Base-by-base conservation (phyloP, 139 green algal genomes). In the Coelastrella sp. region DNA sequence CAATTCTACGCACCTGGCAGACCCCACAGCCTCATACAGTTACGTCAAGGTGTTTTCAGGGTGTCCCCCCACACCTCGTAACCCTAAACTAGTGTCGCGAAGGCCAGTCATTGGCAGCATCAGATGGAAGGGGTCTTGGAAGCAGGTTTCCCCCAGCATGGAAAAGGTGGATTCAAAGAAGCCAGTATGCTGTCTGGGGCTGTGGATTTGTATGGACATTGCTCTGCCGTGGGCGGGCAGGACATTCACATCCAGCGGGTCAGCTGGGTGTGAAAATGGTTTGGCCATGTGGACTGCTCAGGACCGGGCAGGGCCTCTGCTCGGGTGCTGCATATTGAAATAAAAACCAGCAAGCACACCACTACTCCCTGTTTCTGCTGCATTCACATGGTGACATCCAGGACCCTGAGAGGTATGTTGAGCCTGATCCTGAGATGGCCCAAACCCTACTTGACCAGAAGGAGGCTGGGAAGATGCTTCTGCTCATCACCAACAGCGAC, bases 401-500 rank as follows among this genome's bases (percentile, higher is more conserved):
- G 91, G 93, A 90, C 4, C 95, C 95, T 59, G 93, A 93, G 65
- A 80, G 89, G 8, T 99, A 96, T 92, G 96, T 99, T 20, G 92
- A 97, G 75, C 92, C 96, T 24, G 97, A 99, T 88, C 96, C 96
- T 15, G 96, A 98, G 83, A 96, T 98, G 92, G 92, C 97, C 0
- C 92, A 94, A 20, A 96, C 97, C 10, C 96, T 99, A 90, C 93
- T 99, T 65, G 97, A 99, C 91, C 97, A 99, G 91, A 87, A 91
- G n/a, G 92, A 96, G 82, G 87, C 94, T 5, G 97, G 97, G 59
- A 99, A 99, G 94, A 93, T 94, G 92, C 93, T 99, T 75, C 93
- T 99, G 92, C 96, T 99, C 74, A 99, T 99, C 92, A 99, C 98
- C 68, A 99, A 99, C 94, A 91, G 75, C 3, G 96, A 98, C 87